phyloP scores from a whole-genome alignment of 768 basidiomycete genomes.

The Candolleomyces efflorescens region DNA sequence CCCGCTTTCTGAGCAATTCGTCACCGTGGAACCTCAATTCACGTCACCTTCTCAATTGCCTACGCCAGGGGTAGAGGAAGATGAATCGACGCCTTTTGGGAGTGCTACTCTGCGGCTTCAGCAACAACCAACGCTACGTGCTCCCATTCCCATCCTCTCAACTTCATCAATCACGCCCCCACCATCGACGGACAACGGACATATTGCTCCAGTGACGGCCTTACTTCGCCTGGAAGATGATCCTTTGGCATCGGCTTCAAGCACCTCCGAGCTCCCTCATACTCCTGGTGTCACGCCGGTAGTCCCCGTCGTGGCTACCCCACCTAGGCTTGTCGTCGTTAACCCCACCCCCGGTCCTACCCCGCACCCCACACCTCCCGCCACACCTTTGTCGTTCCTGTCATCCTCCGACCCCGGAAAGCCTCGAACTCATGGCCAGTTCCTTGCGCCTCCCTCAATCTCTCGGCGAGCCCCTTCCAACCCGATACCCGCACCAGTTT shows the following conservation, averaged over 20 bases:
- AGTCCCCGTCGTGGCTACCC: conserved; percentile 10
- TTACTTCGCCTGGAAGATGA: too few relatives aligned
- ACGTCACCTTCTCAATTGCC: conserved; percentile 14
- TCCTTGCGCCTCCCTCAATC: neutral
- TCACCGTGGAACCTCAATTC: neutral
- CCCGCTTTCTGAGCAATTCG: conserved; percentile 7
- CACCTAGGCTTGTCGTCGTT: conserved; percentile 63
- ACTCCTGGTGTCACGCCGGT: neutral
- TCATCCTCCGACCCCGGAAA: neutral
- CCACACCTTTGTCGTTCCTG: conserved; percentile 47
- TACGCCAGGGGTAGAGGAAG: conserved; percentile 20
- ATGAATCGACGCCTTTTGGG: conserved; percentile 2
- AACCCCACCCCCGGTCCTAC: conserved; percentile 76
- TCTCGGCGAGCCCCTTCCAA: neutral
- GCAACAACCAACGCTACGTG: conserved; percentile 1
- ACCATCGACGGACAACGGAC: neutral
- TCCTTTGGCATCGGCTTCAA: too few relatives aligned
- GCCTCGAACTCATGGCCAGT: neutral
- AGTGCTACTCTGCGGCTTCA: neutral
- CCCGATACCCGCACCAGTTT: neutral
- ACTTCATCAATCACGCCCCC: neutral
- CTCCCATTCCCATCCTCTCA: too few relatives aligned
- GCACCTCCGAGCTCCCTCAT: too few relatives aligned
- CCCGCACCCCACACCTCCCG: conserved; percentile 75
- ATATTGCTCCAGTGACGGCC: too few relatives aligned